Evolutionary conservation across 2,329 filamentous ascomycete genomes (phyloP).

Genomic region (Cladobotryum mycophilum): DNA sequence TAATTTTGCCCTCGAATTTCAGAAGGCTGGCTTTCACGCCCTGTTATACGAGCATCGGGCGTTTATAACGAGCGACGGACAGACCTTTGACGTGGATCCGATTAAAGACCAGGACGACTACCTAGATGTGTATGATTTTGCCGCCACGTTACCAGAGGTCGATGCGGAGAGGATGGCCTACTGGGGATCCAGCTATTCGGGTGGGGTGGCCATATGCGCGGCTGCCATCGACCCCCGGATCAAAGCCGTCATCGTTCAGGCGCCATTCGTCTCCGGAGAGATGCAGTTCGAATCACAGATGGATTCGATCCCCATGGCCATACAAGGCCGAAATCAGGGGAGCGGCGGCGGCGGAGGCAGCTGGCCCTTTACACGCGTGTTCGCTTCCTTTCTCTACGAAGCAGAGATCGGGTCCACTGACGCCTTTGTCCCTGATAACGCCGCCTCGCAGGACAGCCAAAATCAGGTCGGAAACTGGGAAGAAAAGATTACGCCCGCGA

Average conservation of each 20-base stretch:
- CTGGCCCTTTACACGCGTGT: background rate
- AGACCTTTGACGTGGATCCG: no score
- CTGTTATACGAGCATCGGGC: no score
- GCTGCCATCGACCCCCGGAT: background rate
- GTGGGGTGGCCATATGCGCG: background rate
- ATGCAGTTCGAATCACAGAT: background rate
- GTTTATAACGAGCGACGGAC: no score
- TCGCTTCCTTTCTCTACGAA: background rate
- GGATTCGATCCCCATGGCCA: background rate
- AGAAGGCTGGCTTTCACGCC: no score
- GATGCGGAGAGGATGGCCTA: background rate
- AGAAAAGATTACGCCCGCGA: background rate
- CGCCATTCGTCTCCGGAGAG: background rate
- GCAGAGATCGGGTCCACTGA: background rate
- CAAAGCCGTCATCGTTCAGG: background rate
- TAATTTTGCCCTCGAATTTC: no score
- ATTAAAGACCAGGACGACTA: no score
- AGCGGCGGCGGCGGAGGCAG: background rate
- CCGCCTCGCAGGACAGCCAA: background rate
- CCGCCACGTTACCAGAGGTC: no score
- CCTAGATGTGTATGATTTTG: no score
- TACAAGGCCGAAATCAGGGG: background rate
- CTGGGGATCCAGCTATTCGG: slow-evolving; percentile 4
- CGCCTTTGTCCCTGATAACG: background rate
- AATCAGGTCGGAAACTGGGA: background rate